Percentiles rank a stretch among this genome's conserved stretches.
phyloP scores from a whole-genome alignment of 257 asterid species.

The Marsdenia floribunda region DNA sequence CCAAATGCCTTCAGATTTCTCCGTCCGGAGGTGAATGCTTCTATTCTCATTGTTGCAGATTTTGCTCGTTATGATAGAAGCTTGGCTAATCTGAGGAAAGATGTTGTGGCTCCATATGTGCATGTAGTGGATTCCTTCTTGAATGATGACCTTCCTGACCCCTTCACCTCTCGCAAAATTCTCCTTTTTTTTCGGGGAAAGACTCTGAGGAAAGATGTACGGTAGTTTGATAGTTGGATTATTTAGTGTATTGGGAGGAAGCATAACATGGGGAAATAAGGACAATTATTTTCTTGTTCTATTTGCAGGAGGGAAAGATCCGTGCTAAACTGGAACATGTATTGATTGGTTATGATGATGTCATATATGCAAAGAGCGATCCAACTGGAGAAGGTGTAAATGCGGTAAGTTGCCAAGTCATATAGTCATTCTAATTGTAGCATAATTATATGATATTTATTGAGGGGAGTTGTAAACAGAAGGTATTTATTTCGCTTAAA shows the following conservation, averaged over 20 bases:
- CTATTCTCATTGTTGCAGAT: slow-evolving; percentile 85
- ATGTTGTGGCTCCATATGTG: slow-evolving; percentile 86
- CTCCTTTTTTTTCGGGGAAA: slow-evolving; percentile 91
- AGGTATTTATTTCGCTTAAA: neutral
- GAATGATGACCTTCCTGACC: slow-evolving; percentile 45
- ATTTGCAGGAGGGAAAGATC: slow-evolving; percentile 74
- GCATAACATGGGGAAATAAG: neutral
- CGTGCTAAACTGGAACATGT: slow-evolving; percentile 50
- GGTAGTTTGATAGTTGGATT: slow-evolving; percentile 14
- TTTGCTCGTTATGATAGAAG: slow-evolving; percentile 63
- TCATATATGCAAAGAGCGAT: slow-evolving; percentile 54
- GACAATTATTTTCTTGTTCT: slow-evolving; percentile 9
- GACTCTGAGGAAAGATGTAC: slow-evolving; percentile 80
- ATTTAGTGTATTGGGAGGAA: neutral
- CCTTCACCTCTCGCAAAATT: slow-evolving; percentile 58
- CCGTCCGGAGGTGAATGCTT: slow-evolving; percentile 54
- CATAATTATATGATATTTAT: neutral
- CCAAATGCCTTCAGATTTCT: slow-evolving; percentile 88
- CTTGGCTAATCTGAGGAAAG: slow-evolving; percentile 69
- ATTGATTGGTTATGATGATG: slow-evolving; percentile 52
- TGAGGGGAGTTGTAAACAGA: neutral
- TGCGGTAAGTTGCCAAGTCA: slow-evolving; percentile 51
- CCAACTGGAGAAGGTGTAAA: slow-evolving; percentile 77
- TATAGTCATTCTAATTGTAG: neutral
- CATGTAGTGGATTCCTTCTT: slow-evolving; percentile 67